Evolutionary conservation across 2,329 filamentous ascomycete genomes (phyloP).

Genomic region (Plectosphaerella cucumerina): DNA sequence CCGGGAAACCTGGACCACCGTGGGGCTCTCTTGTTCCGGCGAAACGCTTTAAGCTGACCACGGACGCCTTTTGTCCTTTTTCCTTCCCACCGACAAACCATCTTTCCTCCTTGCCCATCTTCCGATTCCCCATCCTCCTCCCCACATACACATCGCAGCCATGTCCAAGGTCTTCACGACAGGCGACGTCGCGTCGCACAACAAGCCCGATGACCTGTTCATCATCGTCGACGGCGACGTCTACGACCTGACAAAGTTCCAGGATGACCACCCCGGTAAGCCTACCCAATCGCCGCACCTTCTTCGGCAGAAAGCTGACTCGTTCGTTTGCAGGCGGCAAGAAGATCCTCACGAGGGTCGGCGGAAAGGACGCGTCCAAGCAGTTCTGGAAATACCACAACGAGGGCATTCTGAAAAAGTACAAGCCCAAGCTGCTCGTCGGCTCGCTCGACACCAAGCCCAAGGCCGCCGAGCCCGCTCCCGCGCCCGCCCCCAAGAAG

Average conservation of each 20-base stretch:
- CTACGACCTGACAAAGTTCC: slow-evolving; percentile 88
- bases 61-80: not conserved
- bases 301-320: too few relatives aligned
- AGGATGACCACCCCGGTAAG: slow-evolving; percentile 66
- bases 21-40: not conserved
- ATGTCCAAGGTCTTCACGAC: slow-evolving; percentile 89
- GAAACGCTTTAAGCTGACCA: not conserved
- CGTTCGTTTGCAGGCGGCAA: slow-evolving; percentile 45
- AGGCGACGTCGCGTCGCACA: slow-evolving; percentile 86
- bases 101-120: slow-evolving; percentile 2
- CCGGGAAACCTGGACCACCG: too few relatives aligned
- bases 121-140: slow-evolving; percentile 2
- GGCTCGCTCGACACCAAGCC: slow-evolving; percentile 89
- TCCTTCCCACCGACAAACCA: not conserved
- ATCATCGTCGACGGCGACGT: slow-evolving; percentile 93
- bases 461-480: slow-evolving; percentile 52
- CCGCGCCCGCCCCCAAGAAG: slow-evolving; percentile 45
- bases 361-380: slow-evolving; percentile 63
- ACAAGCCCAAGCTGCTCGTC: slow-evolving; percentile 69
- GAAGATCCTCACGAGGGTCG: slow-evolving; percentile 61
- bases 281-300: not conserved
- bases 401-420: slow-evolving; percentile 84
- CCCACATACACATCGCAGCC: slow-evolving; percentile 18
- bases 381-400: slow-evolving; percentile 78
- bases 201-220: slow-evolving; percentile 80